A percentile compares a stretch with the other conserved stretches of the same genome.
Evolutionary conservation across 768 basidiomycete genomes (phyloP).

Genomic region (Panellus pusillus): DNA sequence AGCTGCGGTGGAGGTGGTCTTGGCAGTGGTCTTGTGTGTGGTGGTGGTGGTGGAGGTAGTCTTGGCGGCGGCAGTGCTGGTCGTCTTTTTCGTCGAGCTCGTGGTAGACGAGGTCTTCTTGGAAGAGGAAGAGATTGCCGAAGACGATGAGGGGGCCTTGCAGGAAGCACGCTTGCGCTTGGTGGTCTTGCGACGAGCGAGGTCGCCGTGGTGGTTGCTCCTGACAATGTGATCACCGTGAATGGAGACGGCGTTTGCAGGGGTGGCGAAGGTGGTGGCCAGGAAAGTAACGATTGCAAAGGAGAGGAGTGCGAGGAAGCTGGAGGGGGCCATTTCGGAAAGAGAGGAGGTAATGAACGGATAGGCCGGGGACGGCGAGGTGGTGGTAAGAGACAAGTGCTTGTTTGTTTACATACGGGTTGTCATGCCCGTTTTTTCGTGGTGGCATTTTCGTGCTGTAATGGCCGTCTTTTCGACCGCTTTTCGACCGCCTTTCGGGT

Average conservation of each 20-base stretch:
- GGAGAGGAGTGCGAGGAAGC: constrained; percentile 58
- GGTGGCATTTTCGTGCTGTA: too few species aligned
- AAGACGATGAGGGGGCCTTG: constrained; percentile 48
- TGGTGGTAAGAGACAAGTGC: constrained; percentile 4
- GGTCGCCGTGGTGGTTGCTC: constrained; percentile 36
- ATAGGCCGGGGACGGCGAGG: constrained; percentile 12
- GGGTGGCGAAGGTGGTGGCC: constrained; percentile 46
- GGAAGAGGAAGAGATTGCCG: constrained; percentile 18
- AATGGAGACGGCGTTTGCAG: constrained; percentile 54
- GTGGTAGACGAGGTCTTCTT: constrained; percentile 14
- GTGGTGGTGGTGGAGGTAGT: constrained; percentile 4
- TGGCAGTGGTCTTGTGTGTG: constrained; percentile 18
- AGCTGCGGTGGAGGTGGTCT: constrained; percentile 7
- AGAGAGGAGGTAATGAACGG: constrained; percentile 22
- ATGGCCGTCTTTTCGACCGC: background rate
- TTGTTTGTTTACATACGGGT: too few species aligned
- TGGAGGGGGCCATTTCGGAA: constrained; percentile 47
- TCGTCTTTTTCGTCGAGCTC: constrained; percentile 19
- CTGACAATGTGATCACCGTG: constrained; percentile 37
- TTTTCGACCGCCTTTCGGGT: background rate
- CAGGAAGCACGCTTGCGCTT: constrained; percentile 57
- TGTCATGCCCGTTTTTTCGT: too few species aligned
- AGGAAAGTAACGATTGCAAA: constrained; percentile 59
- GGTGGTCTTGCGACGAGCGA: constrained; percentile 35
- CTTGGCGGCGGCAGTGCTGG: constrained; percentile 19